Percentiles rank a stretch among this genome's conserved stretches.
Evolutionary conservation across 1,284 basidiomycete species (phyloP).

Genomic region (Austroboletus niveus): DNA sequence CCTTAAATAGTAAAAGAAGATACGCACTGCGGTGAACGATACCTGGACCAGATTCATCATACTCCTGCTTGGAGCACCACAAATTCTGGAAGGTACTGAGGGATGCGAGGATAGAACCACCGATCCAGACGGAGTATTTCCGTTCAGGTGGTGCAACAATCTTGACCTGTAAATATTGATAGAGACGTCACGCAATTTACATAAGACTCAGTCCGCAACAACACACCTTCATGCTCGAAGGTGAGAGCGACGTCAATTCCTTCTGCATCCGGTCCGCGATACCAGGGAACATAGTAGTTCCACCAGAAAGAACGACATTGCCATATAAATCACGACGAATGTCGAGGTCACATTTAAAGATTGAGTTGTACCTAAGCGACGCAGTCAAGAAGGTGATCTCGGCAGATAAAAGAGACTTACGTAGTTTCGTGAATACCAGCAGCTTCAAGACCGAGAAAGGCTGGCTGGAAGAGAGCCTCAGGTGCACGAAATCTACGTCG

Average conservation of each 20-base stretch:
- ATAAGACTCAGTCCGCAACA: not conserved
- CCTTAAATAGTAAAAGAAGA: not conserved
- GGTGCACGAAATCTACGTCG: slow-evolving; percentile 84
- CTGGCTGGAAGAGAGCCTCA: slow-evolving; percentile 96
- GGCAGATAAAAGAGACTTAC: slow-evolving; percentile 42
- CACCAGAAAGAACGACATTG: slow-evolving; percentile 95
- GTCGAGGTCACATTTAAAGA: slow-evolving; percentile 89
- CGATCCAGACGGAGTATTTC: no score
- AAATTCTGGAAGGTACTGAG: not conserved
- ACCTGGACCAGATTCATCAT: slow-evolving; percentile 84
- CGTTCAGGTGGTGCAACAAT: no score
- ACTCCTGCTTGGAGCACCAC: slow-evolving; percentile 68
- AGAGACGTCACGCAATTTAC: no score
- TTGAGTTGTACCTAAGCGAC: slow-evolving; percentile 65
- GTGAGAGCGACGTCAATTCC: slow-evolving; percentile 65
- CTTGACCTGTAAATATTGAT: no score
- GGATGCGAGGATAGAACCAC: no score
- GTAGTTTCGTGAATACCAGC: slow-evolving; percentile 96
- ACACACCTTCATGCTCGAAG: slow-evolving; percentile 71
- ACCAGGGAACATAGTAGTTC: slow-evolving; percentile 84
- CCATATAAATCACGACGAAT: slow-evolving; percentile 87
- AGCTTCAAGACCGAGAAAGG: slow-evolving; percentile 90
- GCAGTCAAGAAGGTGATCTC: slow-evolving; percentile 7
- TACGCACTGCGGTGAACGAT: slow-evolving; percentile 80
- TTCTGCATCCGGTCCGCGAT: slow-evolving; percentile 81